Percentiles rank a stretch among this genome's conserved stretches.
These are phyloP conservation scores for Cryphonectria japonica DNA, from an alignment of 2,329 filamentous ascomycete species.

Conservation along the genomic window DNA sequence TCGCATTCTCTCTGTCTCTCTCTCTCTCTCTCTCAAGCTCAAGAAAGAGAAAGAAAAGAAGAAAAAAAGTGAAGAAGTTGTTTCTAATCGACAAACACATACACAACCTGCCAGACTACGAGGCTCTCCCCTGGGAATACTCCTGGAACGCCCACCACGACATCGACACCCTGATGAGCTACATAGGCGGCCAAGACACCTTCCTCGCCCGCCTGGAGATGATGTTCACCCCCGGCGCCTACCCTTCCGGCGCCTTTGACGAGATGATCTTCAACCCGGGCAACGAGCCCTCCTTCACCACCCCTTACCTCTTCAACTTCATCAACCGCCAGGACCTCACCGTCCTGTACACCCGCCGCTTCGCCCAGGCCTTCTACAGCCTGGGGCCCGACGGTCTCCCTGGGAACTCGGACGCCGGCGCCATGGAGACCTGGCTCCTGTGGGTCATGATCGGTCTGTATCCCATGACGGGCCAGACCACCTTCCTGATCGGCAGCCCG, in stretches of 20 bases:
- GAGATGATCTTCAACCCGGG: conserved; percentile 68
- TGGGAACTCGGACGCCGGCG: conserved; percentile 72
- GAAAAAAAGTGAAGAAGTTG: too few species aligned
- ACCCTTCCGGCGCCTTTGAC: conserved; percentile 49
- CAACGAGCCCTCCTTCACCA: conserved; percentile 69
- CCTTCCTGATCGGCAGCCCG: conserved; percentile 66
- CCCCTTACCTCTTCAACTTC: conserved; percentile 72
- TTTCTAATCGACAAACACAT: too few species aligned
- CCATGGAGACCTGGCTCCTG: conserved; percentile 72
- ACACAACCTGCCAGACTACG: conserved; percentile 46
- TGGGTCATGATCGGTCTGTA: conserved; percentile 73
- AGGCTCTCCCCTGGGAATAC: conserved; percentile 67
- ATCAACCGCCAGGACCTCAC: conserved; percentile 64
- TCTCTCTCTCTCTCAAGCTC: too few species aligned
- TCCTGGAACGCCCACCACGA: conserved; percentile 73
- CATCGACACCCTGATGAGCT: conserved; percentile 55
- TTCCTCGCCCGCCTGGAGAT: conserved; percentile 64
- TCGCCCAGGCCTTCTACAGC: conserved; percentile 64
- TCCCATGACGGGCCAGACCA: conserved; percentile 69
- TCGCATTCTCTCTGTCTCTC: too few species aligned
- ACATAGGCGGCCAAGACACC: conserved; percentile 56
- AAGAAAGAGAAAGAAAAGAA: too few species aligned
- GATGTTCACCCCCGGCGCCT: conserved; percentile 58
- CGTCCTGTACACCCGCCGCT: conserved; percentile 60
- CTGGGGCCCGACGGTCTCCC: conserved; percentile 61